Percentiles rank a stretch among this genome's conserved stretches.
Evolutionary conservation across 2,329 filamentous ascomycete genomes (phyloP).

Genomic region (Raffaelea albimanens): DNA sequence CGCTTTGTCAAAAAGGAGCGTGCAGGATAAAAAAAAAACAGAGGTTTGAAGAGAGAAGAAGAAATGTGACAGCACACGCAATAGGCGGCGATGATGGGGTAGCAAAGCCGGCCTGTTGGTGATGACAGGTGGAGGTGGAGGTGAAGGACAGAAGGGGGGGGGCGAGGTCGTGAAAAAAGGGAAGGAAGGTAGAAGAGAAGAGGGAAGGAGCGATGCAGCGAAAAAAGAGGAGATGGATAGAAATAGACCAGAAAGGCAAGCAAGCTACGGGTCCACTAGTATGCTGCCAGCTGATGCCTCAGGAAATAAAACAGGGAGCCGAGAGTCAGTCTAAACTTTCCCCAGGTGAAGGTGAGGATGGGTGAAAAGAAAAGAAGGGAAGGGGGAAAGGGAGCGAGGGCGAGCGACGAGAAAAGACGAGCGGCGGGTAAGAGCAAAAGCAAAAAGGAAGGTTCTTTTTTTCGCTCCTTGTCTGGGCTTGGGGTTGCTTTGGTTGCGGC

Average conservation of each 20-base stretch:
- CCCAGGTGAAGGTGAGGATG: not conserved
- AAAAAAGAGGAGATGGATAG: not conserved
- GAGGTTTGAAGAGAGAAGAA: not conserved
- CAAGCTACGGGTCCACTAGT: not conserved
- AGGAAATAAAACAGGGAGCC: not conserved
- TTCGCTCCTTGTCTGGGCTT: conserved; percentile 11
- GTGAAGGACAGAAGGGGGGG: not conserved
- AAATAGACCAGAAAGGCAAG: not conserved
- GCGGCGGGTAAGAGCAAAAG: conserved; percentile 10
- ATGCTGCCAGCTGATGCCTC: too few species aligned
- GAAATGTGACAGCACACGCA: not conserved
- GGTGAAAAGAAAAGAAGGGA: conserved; percentile 1
- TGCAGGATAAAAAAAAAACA: not conserved
- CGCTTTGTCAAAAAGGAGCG: not conserved
- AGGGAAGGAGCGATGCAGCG: not conserved
- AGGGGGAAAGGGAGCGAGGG: not conserved
- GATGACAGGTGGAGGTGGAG: not conserved
- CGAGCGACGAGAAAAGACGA: not conserved
- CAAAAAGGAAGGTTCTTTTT: conserved; percentile 9
- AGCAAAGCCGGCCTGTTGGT: too few species aligned
- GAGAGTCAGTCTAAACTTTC: not conserved
- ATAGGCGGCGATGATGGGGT: too few species aligned
- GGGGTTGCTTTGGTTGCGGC: conserved; percentile 14
- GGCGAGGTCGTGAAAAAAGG: conserved; percentile 1
- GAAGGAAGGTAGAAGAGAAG: not conserved